phyloP scores from a whole-genome alignment of 2,329 filamentous ascomycete genomes.

The Xylariaceae sp. region DNA sequence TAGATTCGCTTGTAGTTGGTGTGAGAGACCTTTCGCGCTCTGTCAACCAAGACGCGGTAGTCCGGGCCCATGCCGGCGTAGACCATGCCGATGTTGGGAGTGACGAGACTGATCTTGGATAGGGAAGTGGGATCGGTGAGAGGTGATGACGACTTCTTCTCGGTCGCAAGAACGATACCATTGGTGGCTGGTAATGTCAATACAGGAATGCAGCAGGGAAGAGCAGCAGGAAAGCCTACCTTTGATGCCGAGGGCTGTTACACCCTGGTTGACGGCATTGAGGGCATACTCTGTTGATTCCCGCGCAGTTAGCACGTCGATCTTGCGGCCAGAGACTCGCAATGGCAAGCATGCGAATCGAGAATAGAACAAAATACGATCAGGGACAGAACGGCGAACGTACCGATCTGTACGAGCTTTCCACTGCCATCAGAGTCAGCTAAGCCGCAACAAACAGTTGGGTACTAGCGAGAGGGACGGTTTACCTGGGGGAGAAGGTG shows the following conservation, averaged over 20 bases:
- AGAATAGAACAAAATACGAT: background rate
- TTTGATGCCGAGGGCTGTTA: conserved; percentile 98
- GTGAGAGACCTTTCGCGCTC: conserved; percentile 96
- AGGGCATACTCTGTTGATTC: conserved; percentile 80
- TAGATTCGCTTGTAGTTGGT: conserved; percentile 99
- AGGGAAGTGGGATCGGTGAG: conserved; percentile 92
- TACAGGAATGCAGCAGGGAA: background rate
- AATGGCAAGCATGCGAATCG: background rate
- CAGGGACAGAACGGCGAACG: conserved; percentile 19
- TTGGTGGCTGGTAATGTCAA: conserved; percentile 68
- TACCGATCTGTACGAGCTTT: conserved; percentile 98
- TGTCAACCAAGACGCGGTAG: conserved; percentile 95
- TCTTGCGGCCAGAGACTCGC: background rate
- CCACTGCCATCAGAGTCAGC: conserved; percentile 58
- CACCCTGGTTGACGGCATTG: conserved; percentile 98
- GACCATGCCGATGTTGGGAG: conserved; percentile 98
- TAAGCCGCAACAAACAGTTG: conserved; percentile 34
- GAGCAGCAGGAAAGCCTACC: conserved; percentile 47
- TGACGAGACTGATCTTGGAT: conserved; percentile 96
- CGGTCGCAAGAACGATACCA: conserved; percentile 95
- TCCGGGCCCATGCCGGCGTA: conserved; percentile 99
- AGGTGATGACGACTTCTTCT: conserved; percentile 98
- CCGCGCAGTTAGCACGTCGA: conserved; percentile 10
- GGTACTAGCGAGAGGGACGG: conserved; percentile 26
- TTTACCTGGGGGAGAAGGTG: conserved; percentile 98